Evolutionary conservation across 1,139 yeast genomes (phyloP).

Genomic region (Blastobotrys buckinghamii): DNA sequence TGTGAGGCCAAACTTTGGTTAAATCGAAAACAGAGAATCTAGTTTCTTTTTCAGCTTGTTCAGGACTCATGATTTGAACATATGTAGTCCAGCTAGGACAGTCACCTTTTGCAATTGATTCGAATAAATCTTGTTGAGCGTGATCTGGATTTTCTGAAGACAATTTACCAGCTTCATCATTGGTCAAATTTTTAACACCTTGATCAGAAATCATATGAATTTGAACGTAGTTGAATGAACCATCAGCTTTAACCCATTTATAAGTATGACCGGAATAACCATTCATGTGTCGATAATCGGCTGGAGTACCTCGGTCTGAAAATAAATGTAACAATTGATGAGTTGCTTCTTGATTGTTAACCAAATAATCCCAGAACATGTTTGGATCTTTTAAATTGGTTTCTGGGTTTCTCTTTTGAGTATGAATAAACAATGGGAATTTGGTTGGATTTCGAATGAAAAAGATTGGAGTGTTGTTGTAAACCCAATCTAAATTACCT

Average conservation of each 20-base stretch:
- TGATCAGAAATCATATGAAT: slow-evolving; percentile 58
- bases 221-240: slow-evolving; percentile 61
- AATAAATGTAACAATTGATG: slow-evolving; percentile 62
- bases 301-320: slow-evolving; percentile 71
- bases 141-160: slow-evolving; percentile 61
- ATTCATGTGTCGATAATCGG: slow-evolving; percentile 57
- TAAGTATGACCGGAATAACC: slow-evolving; percentile 75
- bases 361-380: slow-evolving; percentile 64
- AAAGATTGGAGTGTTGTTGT: slow-evolving; percentile 85
- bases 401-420: slow-evolving; percentile 82
- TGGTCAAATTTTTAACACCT: slow-evolving; percentile 52
- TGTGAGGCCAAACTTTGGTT: slow-evolving; percentile 79
- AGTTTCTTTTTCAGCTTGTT: slow-evolving; percentile 51
- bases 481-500: slow-evolving; percentile 84
- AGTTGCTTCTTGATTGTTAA: slow-evolving; percentile 55
- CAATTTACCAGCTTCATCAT: slow-evolving; percentile 51
- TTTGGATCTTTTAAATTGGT: slow-evolving; percentile 73
- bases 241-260: slow-evolving; percentile 61
- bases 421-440: slow-evolving; percentile 85
- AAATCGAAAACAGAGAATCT: slow-evolving; percentile 55
- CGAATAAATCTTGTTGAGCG: slow-evolving; percentile 52
- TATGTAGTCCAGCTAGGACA: slow-evolving; percentile 61
- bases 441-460: slow-evolving; percentile 82
- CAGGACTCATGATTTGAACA: slow-evolving; percentile 67
- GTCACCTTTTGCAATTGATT: slow-evolving; percentile 53